phyloP scores from a whole-genome alignment of 2,329 filamentous ascomycete species.

The Pseudophaeomoniella oleicola region DNA sequence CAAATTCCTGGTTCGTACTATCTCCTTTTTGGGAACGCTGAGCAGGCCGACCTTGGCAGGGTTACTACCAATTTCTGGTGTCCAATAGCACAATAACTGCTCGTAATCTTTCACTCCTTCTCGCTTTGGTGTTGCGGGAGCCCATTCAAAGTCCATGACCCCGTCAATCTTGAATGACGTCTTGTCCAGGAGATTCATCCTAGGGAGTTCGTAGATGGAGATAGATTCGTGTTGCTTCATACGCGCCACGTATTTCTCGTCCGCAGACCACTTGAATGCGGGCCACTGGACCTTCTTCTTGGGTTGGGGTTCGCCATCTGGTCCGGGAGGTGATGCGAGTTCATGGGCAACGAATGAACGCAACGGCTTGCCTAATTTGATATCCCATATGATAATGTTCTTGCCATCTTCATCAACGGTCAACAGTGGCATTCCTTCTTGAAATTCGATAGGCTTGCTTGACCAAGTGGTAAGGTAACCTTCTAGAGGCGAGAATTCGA shows the following conservation, averaged over 20 bases:
- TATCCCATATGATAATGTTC: slow-evolving; percentile 98
- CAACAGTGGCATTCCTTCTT: slow-evolving; percentile 72
- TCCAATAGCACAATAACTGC: slow-evolving; percentile 97
- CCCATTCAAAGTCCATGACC: slow-evolving; percentile 97
- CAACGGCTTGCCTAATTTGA: slow-evolving; percentile 74
- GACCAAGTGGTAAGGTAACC: slow-evolving; percentile 96
- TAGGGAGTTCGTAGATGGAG: slow-evolving; percentile 76
- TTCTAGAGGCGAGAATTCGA: slow-evolving; percentile 89
- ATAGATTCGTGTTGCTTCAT: slow-evolving; percentile 80
- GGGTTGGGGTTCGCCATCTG: slow-evolving; percentile 47
- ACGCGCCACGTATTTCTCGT: slow-evolving; percentile 92
- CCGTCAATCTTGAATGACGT: slow-evolving; percentile 91
- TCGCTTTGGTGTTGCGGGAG: slow-evolving; percentile 64
- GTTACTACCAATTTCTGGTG: slow-evolving; percentile 93
- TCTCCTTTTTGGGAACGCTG: slow-evolving; percentile 87
- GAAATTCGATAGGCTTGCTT: slow-evolving; percentile 78
- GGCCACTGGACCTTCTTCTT: slow-evolving; percentile 97
- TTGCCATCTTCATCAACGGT: slow-evolving; percentile 92
- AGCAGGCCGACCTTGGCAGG: slow-evolving; percentile 94
- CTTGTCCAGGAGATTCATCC: slow-evolving; percentile 84
- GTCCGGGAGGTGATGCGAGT: slow-evolving; percentile 38
- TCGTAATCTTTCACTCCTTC: slow-evolving; percentile 85
- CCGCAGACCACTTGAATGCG: slow-evolving; percentile 97
- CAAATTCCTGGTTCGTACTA: slow-evolving; percentile 85
- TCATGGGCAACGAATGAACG: slow-evolving; percentile 91